A percentile compares a stretch with the other conserved stretches of the same genome.
Evolutionary conservation across 768 basidiomycete species (phyloP).

Genomic region (Boletus edulis): DNA sequence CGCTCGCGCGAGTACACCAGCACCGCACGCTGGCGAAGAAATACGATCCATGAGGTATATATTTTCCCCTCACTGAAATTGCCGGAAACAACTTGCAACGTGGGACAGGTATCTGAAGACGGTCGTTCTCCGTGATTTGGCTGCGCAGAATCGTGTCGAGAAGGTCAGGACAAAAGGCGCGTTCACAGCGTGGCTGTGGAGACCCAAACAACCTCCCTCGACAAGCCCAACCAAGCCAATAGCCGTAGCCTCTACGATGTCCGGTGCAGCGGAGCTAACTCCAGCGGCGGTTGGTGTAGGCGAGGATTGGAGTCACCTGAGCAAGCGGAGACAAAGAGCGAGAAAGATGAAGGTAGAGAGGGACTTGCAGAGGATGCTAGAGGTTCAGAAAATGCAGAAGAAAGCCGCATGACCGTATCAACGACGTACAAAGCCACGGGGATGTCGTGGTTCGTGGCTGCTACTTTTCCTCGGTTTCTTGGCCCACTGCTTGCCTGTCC

Average conservation of each 20-base stretch:
- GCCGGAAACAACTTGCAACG: not conserved
- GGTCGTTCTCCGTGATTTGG: constrained; percentile 47
- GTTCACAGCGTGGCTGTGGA: constrained; percentile 45
- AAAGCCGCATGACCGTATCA: not conserved
- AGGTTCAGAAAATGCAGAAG: constrained; percentile 28
- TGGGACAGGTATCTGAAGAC: constrained; percentile 52
- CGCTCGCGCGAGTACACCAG: constrained; percentile 16
- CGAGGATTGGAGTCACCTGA: constrained; percentile 56
- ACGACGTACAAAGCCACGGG: not conserved
- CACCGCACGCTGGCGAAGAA: constrained; percentile 44
- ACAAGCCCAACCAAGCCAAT: not conserved
- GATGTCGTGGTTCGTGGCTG: not conserved
- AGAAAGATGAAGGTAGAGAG: constrained; percentile 44
- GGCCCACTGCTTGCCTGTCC: too few species aligned
- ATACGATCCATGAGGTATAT: constrained; percentile 55
- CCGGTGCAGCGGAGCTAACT: constrained; percentile 8
- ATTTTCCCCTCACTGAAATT: too few species aligned
- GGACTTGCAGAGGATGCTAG: constrained; percentile 40
- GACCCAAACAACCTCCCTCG: constrained; percentile 1
- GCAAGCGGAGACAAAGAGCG: constrained; percentile 48
- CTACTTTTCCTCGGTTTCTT: not conserved
- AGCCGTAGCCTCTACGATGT: not conserved
- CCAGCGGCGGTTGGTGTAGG: constrained; percentile 32
- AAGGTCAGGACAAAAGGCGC: constrained; percentile 36
- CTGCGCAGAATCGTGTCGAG: constrained; percentile 39